These are phyloP conservation scores for Lipomyces yamanashiensis DNA, from an alignment of 805 yeast species.

Conservation along the genomic window DNA sequence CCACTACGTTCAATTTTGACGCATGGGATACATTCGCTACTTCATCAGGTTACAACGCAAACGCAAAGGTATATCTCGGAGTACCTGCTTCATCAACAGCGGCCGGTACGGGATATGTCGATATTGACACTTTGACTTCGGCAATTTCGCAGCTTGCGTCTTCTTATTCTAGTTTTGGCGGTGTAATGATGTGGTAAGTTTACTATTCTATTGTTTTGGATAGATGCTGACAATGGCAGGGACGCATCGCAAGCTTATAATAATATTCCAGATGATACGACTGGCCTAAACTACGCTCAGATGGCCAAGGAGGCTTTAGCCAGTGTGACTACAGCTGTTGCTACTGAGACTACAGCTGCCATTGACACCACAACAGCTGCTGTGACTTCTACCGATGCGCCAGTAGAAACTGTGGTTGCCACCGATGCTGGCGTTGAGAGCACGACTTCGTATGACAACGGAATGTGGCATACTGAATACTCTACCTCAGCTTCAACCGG, in stretches of 20 bases:
- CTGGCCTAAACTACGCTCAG: conserved; percentile 51
- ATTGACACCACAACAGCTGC: not conserved
- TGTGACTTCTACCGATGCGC: not conserved
- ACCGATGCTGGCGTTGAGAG: not conserved
- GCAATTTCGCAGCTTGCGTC: conserved; percentile 38
- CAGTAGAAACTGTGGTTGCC: not conserved
- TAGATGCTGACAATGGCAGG: conserved; percentile 49
- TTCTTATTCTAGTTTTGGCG: conserved; percentile 56
- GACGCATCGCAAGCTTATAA: conserved; percentile 59
- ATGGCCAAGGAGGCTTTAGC: conserved; percentile 53
- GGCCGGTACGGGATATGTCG: conserved; percentile 61
- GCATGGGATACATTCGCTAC: conserved; percentile 63
- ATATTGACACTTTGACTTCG: conserved; percentile 49
- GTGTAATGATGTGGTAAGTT: conserved; percentile 70
- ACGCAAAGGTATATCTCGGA: conserved; percentile 64
- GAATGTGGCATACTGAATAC: conserved; percentile 3
- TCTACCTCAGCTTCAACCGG: not conserved
- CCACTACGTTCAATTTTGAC: conserved; percentile 52
- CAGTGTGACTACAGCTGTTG: conserved; percentile 30
- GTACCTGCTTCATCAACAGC: conserved; percentile 61
- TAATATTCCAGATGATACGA: conserved; percentile 47
- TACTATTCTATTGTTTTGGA: conserved; percentile 39
- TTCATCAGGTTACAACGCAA: conserved; percentile 51
- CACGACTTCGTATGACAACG: conserved; percentile 1
- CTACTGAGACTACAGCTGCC: not conserved